phyloP scores from a whole-genome alignment of 2,329 filamentous ascomycete genomes.

The Aspergillus uvarum region DNA sequence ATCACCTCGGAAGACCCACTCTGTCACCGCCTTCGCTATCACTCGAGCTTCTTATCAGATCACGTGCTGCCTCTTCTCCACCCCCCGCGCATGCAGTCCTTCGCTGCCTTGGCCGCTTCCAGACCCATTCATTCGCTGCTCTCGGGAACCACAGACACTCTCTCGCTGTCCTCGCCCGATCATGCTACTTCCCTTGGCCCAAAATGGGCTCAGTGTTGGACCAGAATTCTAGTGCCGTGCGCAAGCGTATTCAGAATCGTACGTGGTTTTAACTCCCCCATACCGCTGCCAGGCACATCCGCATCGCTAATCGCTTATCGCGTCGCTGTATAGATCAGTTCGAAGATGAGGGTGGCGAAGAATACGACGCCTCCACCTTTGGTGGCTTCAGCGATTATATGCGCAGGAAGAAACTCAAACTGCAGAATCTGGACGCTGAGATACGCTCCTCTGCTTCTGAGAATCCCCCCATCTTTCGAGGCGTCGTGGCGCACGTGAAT shows the following conservation, averaged over 20 bases:
- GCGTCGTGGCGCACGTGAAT: slow-evolving; percentile 86
- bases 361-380: slow-evolving; percentile 84
- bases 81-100: background rate
- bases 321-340: slow-evolving; percentile 60
- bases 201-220: slow-evolving; percentile 64
- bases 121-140: background rate
- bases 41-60: background rate
- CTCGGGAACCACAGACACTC: background rate
- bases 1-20: background rate
- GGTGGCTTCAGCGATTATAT: slow-evolving; percentile 92
- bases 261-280: slow-evolving; percentile 19
- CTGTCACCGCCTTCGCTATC: background rate
- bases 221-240: slow-evolving; percentile 58
- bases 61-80: background rate
- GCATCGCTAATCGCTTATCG: background rate
- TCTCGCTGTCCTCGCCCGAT: slow-evolving; percentile 2
- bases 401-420: slow-evolving; percentile 90
- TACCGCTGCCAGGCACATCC: background rate
- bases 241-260: slow-evolving; percentile 63
- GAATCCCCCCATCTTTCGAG: slow-evolving; percentile 84
- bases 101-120: background rate
- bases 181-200: slow-evolving; percentile 26
- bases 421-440: slow-evolving; percentile 89
- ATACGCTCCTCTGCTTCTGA: slow-evolving; percentile 67
- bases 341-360: slow-evolving; percentile 78